Percentiles rank a stretch among this genome's conserved stretches.
These are phyloP conservation scores for Agarophyton chilense DNA, from an alignment of 23 red algal species.

Conservation along the genomic window DNA sequence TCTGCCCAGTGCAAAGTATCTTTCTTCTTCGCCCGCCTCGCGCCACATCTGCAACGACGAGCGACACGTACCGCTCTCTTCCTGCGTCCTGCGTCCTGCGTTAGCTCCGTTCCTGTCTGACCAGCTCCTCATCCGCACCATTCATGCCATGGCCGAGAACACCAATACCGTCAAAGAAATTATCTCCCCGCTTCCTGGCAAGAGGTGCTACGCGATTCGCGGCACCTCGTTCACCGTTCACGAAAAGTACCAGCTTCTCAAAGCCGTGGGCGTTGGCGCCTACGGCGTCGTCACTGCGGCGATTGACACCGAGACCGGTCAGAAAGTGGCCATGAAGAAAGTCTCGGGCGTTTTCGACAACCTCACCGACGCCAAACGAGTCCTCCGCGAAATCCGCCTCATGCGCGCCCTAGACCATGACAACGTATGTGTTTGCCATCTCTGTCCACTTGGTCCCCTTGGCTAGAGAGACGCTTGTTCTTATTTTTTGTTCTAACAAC, in stretches of 20 bases:
- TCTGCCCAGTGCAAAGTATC: too few species aligned
- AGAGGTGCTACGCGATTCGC: slow-evolving; percentile 30
- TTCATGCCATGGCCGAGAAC: not conserved
- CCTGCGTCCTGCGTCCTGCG: too few species aligned
- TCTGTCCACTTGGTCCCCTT: too few species aligned
- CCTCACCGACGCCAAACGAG: slow-evolving; percentile 83
- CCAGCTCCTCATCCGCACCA: too few species aligned
- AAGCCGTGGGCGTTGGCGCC: slow-evolving; percentile 88
- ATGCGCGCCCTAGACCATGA: slow-evolving; percentile 79
- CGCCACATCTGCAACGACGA: too few species aligned
- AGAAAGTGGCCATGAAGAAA: slow-evolving; percentile 88
- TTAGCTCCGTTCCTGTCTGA: too few species aligned
- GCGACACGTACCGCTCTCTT: too few species aligned
- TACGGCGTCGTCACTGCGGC: slow-evolving; percentile 89
- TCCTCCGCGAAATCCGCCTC: slow-evolving; percentile 92
- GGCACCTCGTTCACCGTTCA: slow-evolving; percentile 71
- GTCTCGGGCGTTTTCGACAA: slow-evolving; percentile 89
- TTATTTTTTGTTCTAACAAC: too few species aligned
- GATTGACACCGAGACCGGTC: slow-evolving; percentile 32
- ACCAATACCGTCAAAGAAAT: not conserved
- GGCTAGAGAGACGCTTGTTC: too few species aligned
- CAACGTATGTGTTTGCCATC: slow-evolving; percentile 83
- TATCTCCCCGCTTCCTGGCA: slow-evolving; percentile 16
- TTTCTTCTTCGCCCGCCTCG: too few species aligned
- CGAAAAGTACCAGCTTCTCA: slow-evolving; percentile 59